phyloP scores from a whole-genome alignment of 345 rosid genomes.

The Lumnitzera racemosa region DNA sequence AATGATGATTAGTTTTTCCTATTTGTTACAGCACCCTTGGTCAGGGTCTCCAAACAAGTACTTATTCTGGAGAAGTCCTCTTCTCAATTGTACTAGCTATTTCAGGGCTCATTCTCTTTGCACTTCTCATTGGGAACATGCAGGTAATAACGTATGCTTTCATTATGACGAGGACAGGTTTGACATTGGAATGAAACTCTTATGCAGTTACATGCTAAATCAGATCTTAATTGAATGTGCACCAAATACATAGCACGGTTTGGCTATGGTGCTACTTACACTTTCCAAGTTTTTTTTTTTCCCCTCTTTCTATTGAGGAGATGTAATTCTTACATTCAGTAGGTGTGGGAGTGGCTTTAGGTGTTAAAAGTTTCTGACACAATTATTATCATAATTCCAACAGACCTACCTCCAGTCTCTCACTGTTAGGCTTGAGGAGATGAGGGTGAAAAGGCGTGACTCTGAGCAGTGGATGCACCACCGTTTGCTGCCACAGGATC shows the following conservation, averaged over 20 bases:
- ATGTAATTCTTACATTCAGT: too few relatives aligned
- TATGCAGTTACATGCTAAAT: too few relatives aligned
- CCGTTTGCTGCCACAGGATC: conserved; percentile 69
- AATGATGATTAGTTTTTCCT: background rate
- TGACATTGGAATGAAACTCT: too few relatives aligned
- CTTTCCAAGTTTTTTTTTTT: too few relatives aligned
- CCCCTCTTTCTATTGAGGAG: too few relatives aligned
- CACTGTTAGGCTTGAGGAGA: conserved; percentile 76
- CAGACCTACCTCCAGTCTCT: conserved; percentile 86
- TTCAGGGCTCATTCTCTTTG: conserved; percentile 68
- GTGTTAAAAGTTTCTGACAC: too few relatives aligned
- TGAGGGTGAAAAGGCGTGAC: conserved; percentile 90
- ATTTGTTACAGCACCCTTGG: conserved; percentile 58
- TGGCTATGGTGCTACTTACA: too few relatives aligned
- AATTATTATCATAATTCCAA: conserved; percentile 14
- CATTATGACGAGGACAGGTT: too few relatives aligned
- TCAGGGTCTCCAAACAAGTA: conserved; percentile 85
- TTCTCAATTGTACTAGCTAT: conserved; percentile 72
- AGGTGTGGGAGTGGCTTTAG: too few relatives aligned
- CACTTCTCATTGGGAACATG: conserved; percentile 77
- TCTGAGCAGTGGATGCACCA: conserved; percentile 97
- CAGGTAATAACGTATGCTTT: conserved; percentile 28
- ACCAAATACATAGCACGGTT: too few relatives aligned
- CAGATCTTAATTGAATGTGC: too few relatives aligned
- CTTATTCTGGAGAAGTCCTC: conserved; percentile 59